Evolutionary conservation across 2,329 filamentous ascomycete genomes (phyloP), one percentile per base, ranked within the genome.

Genomic region (Aspergillus arachidicola): DNA sequence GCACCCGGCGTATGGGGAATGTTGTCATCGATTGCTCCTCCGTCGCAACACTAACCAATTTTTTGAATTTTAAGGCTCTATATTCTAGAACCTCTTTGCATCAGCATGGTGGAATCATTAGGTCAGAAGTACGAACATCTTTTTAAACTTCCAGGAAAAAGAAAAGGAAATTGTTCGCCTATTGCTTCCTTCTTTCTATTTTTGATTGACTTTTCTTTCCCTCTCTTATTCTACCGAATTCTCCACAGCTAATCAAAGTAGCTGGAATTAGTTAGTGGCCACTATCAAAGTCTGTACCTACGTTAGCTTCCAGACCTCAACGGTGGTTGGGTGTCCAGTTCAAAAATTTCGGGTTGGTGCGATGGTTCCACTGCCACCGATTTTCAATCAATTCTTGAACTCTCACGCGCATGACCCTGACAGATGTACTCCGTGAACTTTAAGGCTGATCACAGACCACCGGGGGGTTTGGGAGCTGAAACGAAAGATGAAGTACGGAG

Each of bases 251-350:
- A 55, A 38, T 55, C 51, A 34, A 34, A 55, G 51, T 55, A 55
- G 51, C 51, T 55, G 51, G 14, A 55, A 55, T 55, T 19, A 55
- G 51, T 55, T 55, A 55, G 51, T 26, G 36, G 59, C 55, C 46
- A 51, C 60, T 45, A 61, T 61, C 54, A 46, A 58, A 61, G 60
- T 61, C 43, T 61, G 55, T 61, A 61, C 59, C 59, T 61, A 61
- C 59, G 59, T 61, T 61, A 61, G 59, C 53, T 61, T 46, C 43
- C 23, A 41, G 30, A 38, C 53, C 53, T 26, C 38, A 57, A 57
- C 59, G 59, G 56, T 61, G 54, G 60, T 57, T 58, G 55, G 60
- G 56, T 48, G 56, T 19, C n/a, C 30, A 4, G 34, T 34, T 55
- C n/a, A 38, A 26, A 55, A 55, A 55, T 55, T 38, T 55, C 16